Evolutionary conservation across 2,329 filamentous ascomycete species (phyloP), one percentile per base, ranked within the genome.

Genomic region (Rosellinia necatrix): DNA sequence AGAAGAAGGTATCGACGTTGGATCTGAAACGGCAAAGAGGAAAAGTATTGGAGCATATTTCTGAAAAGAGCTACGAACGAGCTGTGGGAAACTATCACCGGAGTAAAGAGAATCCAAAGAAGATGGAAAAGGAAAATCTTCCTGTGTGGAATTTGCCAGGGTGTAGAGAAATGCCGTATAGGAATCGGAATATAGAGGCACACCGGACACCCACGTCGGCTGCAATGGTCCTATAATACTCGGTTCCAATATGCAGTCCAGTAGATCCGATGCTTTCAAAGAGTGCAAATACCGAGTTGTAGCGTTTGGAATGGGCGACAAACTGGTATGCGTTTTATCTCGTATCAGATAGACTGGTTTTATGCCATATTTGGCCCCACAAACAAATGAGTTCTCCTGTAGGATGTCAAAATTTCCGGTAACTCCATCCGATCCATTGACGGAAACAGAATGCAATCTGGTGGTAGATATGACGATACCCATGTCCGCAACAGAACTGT

Each of bases 1-100:
- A 12, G 12, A 8, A 22, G 49, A 40, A 10, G 38, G 40, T 22
- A 13, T 37, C 22, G 49, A 52, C 8, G 30, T 21, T 4, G 13
- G n/a, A 30, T 46, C 17, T 27, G 42, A 32, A 15, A 50, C 25
- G 27, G 35, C 32, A 32, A 35, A 3, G 2, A 25, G 48, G 27
- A 37, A 40, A 21, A 44, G 40, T 35, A 52, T 46, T 3, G 41
- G 40, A 13, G 49, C 29, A 38, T 29, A 44, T 10, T 35, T 29
- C 30, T 37, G 40, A 24, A 27, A 46, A 9, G 5, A 44, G n/a
- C 2, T 30, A 0, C 21, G 29, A 37, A 46, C 8, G 19, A 44
- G 49, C 13, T n/a, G 21, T n/a, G 15, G 9, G 9, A 42, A 22
- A 4, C 19, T 43, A 10, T 43, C 48, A 19, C 48, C 37, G 27